Base-by-base conservation (phyloP, 768 basidiomycete species). In the Melanogaster broomeanus region DNA sequence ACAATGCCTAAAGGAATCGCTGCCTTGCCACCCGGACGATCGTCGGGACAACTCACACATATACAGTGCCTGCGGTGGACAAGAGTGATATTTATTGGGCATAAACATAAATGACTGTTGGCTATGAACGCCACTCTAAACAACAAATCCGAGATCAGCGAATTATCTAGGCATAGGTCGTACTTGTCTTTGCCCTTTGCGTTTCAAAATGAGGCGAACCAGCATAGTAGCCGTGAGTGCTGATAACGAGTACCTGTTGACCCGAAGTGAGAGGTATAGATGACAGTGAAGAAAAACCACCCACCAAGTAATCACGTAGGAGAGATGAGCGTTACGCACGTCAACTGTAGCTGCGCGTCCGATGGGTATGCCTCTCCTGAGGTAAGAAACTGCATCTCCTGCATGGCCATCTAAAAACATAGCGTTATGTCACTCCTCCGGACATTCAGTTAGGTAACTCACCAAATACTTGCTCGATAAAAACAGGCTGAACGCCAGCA, bases 251-350 rank as follows among this genome's bases (percentile, higher is more conserved):
- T 90, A 94, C 95, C 95, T 97, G 60, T 37, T 16, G 18, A 39
- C 15, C 13, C 15, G 28, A 50, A 34, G 30, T 68, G 25, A 66
- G 55, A 45, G 18, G 48, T 21, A 53, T 37, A 38, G 39, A 39
- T 30, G 28, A 40, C 13, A 35, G 21, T 13, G 1, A 46, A 28
- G 47, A 41, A 50, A 5, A 34, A 31, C 50, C 31, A 63, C 78
- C 31, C 64, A 94, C 97, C 97, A 99, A 11, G 95, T 99, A 13
- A 89, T 81, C 4, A 97, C 92, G 71, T 99, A 99, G 11, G 93
- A 94, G 7, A 91, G 77, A 72, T 99, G 97, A 33, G 92, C 83
- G 69, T 99, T 99, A 42, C 97, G 80, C 40, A 99, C 73, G 61
- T 98, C 93, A 22, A 98, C 84, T 2, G 82, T 82, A 4, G 93